Percentiles rank a stretch among this genome's conserved stretches.
phyloP scores from a whole-genome alignment of 129 eudicot species.

The Calendula officinalis region DNA sequence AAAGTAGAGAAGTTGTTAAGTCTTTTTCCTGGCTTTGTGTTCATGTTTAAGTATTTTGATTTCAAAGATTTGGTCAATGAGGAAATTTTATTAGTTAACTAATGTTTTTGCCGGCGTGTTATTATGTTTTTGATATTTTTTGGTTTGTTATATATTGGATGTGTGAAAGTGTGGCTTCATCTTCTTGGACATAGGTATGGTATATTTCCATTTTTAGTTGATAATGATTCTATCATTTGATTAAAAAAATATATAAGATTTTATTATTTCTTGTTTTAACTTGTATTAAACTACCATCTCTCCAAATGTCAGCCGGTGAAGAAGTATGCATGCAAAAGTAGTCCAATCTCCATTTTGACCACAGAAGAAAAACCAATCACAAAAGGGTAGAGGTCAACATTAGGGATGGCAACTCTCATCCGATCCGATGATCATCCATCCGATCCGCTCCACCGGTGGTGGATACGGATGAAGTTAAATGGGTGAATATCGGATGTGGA shows the following conservation, averaged over 20 bases:
- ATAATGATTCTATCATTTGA: not conserved
- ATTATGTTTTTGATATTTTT: not conserved
- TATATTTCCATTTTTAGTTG: constrained; percentile 6
- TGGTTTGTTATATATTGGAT: constrained; percentile 10
- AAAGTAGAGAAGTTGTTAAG: constrained; percentile 20
- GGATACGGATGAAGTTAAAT: too few species aligned
- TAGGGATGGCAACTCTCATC: too few species aligned
- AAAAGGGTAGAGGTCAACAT: constrained; percentile 17
- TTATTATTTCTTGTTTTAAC: not conserved
- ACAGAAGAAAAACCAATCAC: constrained; percentile 18
- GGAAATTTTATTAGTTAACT: not conserved
- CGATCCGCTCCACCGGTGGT: too few species aligned
- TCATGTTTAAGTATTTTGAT: constrained; percentile 10
- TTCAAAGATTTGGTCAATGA: constrained; percentile 23
- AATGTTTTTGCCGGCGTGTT: constrained; percentile 31
- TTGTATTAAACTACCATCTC: not conserved
- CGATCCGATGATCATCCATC: too few species aligned
- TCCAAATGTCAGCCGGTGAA: constrained; percentile 25
- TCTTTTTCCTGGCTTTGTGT: constrained; percentile 22
- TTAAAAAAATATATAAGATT: not conserved
- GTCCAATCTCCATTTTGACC: constrained; percentile 10
- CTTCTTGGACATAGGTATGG: constrained; percentile 15
- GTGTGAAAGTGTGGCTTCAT: constrained; percentile 24
- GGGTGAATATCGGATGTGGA: too few species aligned
- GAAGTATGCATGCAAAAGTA: constrained; percentile 4